Evolutionary conservation across 1,284 basidiomycete species (phyloP), one percentile per base, ranked within the genome.

Genomic region (Apiotrichum gamsii): DNA sequence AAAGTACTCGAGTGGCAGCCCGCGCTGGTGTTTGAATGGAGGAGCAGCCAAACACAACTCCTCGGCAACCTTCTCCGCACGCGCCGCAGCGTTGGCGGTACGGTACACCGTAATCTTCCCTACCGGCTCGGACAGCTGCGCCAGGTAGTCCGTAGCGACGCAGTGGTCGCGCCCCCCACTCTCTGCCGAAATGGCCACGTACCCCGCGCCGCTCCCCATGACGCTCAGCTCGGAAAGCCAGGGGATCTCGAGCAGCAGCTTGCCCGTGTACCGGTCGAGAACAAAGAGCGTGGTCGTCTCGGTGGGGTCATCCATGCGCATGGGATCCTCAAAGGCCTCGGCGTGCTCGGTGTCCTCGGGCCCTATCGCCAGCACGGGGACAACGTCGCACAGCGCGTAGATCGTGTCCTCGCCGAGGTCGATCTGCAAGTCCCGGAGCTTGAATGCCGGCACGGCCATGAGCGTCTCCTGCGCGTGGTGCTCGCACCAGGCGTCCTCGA

Each of bases 1-100:
- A 13, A 62, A 42, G 40, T 61, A 65, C 18, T 62, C 54, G 37
- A 49, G 47, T 4, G 47, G 47, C 18, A 45, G 37, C 9, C 36
- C 43, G 37, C 43, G 43, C 14, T 42, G 29, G 15, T 9, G 11
- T 16, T 45, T 38, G 28, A 37, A 45, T 15, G 23, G 35, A 24
- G 31, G 39, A 5, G 15, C 19, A 1, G 29, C 8, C 4, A 5
- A 3, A 4, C 15, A 13, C 1, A 1, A 3, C 29, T 14, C 5
- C 19, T 21, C n/a, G 8, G 39, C 29, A 3, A 31, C 2, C 5
- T 20, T 6, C 19, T 3, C 15, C 8, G 47, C 33, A 3, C 48
- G 42, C 29, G 16, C 29, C 2, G 48, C 48, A 0, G 48, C 48
- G 3, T 30, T 35, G 4, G 33, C 29, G 5, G 48, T 45, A 4